Conservation (phyloP, 1,284 basidiomycete genomes). For the Ganoderma resinaceum region DNA sequence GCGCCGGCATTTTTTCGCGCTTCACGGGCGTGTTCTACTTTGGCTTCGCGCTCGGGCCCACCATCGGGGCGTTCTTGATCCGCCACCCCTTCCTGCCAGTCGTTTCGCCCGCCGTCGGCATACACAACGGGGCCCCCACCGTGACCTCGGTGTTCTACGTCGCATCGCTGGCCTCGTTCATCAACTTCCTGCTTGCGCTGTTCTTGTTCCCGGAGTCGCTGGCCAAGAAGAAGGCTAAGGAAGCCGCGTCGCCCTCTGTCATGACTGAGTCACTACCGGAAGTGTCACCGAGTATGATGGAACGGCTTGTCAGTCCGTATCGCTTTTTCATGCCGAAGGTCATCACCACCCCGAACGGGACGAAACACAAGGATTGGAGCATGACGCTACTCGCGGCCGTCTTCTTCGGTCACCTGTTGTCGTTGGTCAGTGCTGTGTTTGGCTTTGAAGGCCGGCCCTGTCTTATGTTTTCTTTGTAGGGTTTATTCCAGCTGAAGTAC, state of each 20-base stretch:
- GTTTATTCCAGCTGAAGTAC: conserved; percentile 65
- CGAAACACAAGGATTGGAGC: conserved; percentile 60
- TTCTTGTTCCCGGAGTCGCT: conserved; percentile 73
- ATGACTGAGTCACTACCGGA: conserved; percentile 33
- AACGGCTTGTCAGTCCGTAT: conserved; percentile 55
- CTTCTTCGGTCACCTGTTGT: conserved; percentile 53
- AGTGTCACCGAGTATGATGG: conserved; percentile 36
- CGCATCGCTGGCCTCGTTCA: conserved; percentile 52
- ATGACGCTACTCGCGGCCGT: conserved; percentile 58
- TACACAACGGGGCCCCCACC: conserved; percentile 38
- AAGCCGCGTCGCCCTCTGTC: conserved; percentile 37
- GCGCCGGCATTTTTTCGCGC: conserved; percentile 82
- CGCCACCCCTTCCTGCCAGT: conserved; percentile 54
- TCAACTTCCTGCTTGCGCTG: conserved; percentile 59
- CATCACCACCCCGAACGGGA: conserved; percentile 42
- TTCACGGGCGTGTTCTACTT: conserved; percentile 76
- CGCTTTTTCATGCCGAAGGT: conserved; percentile 60
- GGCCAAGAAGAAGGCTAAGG: conserved; percentile 50
- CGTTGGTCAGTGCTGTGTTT: conserved; percentile 47
- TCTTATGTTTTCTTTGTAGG: conserved; percentile 42
- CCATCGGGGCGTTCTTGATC: conserved; percentile 77
- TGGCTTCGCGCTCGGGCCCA: conserved; percentile 78
- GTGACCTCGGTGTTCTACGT: conserved; percentile 69
- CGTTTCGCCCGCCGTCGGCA: conserved; percentile 36
- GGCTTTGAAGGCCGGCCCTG: neutral